Base-by-base conservation (phyloP, 2,329 filamentous ascomycete species). In the Sarocladium kiliense region DNA sequence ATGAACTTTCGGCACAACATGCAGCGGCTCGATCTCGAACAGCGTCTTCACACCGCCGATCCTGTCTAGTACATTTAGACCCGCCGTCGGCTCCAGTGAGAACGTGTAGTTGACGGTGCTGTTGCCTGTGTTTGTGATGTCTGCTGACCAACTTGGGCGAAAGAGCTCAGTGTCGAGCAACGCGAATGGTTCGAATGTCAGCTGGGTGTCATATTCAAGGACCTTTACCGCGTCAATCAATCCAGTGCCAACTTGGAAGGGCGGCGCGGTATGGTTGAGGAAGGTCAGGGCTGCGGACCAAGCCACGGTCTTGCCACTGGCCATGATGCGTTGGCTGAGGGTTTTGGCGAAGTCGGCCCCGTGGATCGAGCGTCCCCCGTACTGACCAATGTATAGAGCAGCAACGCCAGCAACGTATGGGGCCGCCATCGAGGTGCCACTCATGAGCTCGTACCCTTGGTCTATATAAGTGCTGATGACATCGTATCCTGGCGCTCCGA, bases 381-480 rank as follows among this genome's bases (percentile, higher is more conserved):
- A 64, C 23, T 71, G 62, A 7, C 71, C 67, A 42, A 77, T 69
- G 58, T 74, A 77, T 25, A 79, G 63, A 6, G 75, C 76, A 3
- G 74, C 75, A n/a, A 78, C 67, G 14, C 77, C 79, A 36, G 79
- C 77, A 23, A 80, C 69, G 56, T 80, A 79, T 0, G 79, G 79
- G 4, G 75, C 75, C 1, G 79, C 75, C 80, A 84, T 82, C 1
- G 77, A 81, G 0, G 81, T 83, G 44, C 80, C 80, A 44, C 72
- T 76, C 54, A 77, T 66, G 6, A 76, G 67, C 14, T 71, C 71
- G 58, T 79, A 83, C 10, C 57, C 60, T 23, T 68, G 67, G 23
- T 73, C 65, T 1, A 74, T 70, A 44, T 73, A 75, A 2, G 78
- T 81, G 42, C 76, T 79, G 54, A 78, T 68, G 47, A 83, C 79